Conservation (phyloP, 1,139 yeast species). For the Blastobotrys persicus region DNA sequence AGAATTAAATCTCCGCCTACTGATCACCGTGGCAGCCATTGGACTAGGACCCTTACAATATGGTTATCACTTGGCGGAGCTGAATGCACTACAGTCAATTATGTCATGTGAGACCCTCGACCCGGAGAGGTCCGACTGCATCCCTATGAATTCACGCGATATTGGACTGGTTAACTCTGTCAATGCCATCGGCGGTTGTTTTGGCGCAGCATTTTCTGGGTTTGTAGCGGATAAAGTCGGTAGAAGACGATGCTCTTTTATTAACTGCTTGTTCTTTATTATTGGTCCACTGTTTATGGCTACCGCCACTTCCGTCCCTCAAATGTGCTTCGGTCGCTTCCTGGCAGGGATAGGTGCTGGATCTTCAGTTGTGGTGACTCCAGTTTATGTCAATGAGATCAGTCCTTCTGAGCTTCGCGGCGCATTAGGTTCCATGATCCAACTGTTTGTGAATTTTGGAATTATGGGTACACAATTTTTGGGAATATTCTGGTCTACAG, state of each 20-base stretch:
- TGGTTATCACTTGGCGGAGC: slow-evolving; percentile 84
- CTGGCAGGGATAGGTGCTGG: slow-evolving; percentile 87
- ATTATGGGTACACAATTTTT: slow-evolving; percentile 73
- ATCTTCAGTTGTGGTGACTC: slow-evolving; percentile 76
- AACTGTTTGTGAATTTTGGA: slow-evolving; percentile 80
- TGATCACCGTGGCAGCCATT: slow-evolving; percentile 7
- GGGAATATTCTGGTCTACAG: slow-evolving; percentile 66
- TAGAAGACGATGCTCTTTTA: slow-evolving; percentile 53
- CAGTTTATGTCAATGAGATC: slow-evolving; percentile 76
- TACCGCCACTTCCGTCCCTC: slow-evolving; percentile 44
- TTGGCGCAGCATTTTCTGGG: slow-evolving; percentile 76
- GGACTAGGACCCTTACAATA: slow-evolving; percentile 57
- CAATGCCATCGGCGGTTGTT: slow-evolving; percentile 81
- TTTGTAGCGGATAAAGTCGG: slow-evolving; percentile 67
- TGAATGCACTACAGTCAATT: slow-evolving; percentile 75
- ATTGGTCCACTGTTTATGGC: slow-evolving; percentile 71
- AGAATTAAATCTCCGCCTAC: slow-evolving; percentile 10
- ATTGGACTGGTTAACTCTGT: slow-evolving; percentile 81
- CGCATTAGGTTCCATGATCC: slow-evolving; percentile 81
- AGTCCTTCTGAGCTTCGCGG: slow-evolving; percentile 71
- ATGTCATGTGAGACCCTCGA: slow-evolving; percentile 48
- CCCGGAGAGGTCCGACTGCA: slow-evolving; percentile 46
- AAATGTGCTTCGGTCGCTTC: slow-evolving; percentile 66
- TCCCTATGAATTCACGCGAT: slow-evolving; percentile 60
- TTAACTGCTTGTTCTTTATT: slow-evolving; percentile 55